Percentiles rank a stretch among this genome's conserved stretches.
Evolutionary conservation across 768 basidiomycete species (phyloP).

Genomic region (Podaxis mareebaensis): DNA sequence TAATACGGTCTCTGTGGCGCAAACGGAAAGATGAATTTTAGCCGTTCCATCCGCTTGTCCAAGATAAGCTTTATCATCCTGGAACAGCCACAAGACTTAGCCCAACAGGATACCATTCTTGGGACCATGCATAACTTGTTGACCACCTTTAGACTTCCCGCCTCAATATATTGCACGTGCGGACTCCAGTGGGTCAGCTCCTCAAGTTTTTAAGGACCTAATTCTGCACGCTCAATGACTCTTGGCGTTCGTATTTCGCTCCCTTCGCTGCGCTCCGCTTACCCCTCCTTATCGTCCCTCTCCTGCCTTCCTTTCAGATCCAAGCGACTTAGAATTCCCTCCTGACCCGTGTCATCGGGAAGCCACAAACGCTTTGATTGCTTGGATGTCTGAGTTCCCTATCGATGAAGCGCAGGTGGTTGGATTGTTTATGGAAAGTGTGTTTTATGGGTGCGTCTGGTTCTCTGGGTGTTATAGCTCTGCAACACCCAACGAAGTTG

Average conservation of each 20-base stretch:
- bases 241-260: not conserved
- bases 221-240: too few relatives aligned
- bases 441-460: conserved; percentile 36
- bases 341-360: not conserved
- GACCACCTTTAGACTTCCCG: not conserved
- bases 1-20: not conserved
- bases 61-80: not conserved
- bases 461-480: not conserved
- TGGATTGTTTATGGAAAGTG: conserved; percentile 40
- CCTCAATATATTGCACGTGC: not conserved
- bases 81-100: not conserved
- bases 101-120: too few relatives aligned
- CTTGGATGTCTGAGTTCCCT: conserved; percentile 21
- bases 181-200: not conserved
- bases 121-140: too few relatives aligned
- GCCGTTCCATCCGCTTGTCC: not conserved
- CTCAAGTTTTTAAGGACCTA: too few relatives aligned
- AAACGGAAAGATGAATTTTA: not conserved
- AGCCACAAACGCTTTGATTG: not conserved
- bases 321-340: not conserved
- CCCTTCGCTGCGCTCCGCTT: not conserved
- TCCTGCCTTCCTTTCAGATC: too few relatives aligned
- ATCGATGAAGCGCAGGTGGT: conserved; percentile 40
- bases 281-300: too few relatives aligned
- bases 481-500: not conserved